A percentile compares a stretch with the other conserved stretches of the same genome.
Evolutionary conservation across 208 protist genomes (phyloP).

Genomic region (Porcisia deanei): DNA sequence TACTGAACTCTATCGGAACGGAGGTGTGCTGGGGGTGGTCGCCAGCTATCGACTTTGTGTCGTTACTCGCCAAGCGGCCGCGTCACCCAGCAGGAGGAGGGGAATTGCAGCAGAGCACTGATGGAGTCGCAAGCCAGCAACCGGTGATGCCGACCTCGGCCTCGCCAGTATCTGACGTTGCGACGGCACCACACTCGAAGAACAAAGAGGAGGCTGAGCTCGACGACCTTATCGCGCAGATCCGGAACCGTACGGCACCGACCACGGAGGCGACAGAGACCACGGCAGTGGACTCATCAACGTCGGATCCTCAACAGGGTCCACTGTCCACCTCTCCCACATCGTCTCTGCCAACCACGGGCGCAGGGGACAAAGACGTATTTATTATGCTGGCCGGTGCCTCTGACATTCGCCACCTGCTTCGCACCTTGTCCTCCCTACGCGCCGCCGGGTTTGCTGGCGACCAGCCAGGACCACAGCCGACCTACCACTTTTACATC

Average conservation of each 20-base stretch:
- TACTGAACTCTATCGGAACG: conserved; percentile 85
- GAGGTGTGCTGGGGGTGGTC: conserved; percentile 91
- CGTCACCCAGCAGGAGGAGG: not conserved
- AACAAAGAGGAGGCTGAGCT: conserved; percentile 36
- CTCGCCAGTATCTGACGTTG: not conserved
- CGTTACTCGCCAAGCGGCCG: conserved; percentile 39
- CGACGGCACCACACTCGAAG: not conserved
- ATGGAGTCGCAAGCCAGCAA: not conserved
- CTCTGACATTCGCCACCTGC: conserved; percentile 83
- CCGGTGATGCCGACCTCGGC: too few species aligned
- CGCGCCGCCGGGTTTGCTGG: conserved; percentile 30
- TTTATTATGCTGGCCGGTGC: conserved; percentile 76
- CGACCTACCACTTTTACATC: conserved; percentile 80
- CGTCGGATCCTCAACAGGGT: not conserved
- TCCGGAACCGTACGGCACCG: conserved; percentile 16
- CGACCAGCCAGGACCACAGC: not conserved
- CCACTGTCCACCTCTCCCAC: not conserved
- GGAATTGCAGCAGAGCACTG: not conserved
- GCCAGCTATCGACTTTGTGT: conserved; percentile 76
- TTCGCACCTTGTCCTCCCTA: conserved; percentile 73
- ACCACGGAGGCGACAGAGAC: not conserved
- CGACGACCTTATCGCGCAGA: conserved; percentile 49
- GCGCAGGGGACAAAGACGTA: conserved; percentile 16
- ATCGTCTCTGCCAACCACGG: not conserved
- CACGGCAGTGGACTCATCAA: not conserved